phyloP scores from a whole-genome alignment of 192 early-diverging fungal species.

The Coemansia sp. region DNA sequence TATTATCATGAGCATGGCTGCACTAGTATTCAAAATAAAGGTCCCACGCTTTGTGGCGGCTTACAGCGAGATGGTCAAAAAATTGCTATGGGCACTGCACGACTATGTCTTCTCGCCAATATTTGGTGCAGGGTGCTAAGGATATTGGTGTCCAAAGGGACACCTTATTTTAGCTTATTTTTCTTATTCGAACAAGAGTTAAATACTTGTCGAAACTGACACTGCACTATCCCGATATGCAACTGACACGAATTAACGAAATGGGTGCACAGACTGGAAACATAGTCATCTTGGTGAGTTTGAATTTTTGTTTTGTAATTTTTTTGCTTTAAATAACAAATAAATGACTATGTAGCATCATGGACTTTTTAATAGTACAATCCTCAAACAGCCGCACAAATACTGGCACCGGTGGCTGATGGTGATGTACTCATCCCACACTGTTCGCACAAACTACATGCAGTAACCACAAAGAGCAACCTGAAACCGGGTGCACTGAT shows the following conservation, averaged over 20 bases:
- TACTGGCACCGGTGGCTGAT: no score
- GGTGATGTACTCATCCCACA: no score
- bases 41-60: slow-evolving; percentile 19
- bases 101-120: slow-evolving; percentile 31
- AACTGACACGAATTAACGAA: no score
- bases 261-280: no score
- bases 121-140: slow-evolving; percentile 37
- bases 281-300: background rate
- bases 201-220: no score
- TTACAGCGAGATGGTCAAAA: slow-evolving; percentile 22
- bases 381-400: no score
- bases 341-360: no score
- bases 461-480: background rate
- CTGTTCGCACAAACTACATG: background rate
- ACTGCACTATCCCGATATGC: no score
- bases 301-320: no score
- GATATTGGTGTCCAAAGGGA: background rate
- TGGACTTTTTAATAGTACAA: no score
- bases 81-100: slow-evolving; percentile 33
- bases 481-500: background rate
- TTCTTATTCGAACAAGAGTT: background rate
- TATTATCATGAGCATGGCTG: slow-evolving; percentile 6
- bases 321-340: no score
- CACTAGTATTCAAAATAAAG: slow-evolving; percentile 28
- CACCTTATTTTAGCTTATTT: no score